Evolutionary conservation across 176 grass and related monocot species (phyloP).

Genomic region (Carex littledalei): DNA sequence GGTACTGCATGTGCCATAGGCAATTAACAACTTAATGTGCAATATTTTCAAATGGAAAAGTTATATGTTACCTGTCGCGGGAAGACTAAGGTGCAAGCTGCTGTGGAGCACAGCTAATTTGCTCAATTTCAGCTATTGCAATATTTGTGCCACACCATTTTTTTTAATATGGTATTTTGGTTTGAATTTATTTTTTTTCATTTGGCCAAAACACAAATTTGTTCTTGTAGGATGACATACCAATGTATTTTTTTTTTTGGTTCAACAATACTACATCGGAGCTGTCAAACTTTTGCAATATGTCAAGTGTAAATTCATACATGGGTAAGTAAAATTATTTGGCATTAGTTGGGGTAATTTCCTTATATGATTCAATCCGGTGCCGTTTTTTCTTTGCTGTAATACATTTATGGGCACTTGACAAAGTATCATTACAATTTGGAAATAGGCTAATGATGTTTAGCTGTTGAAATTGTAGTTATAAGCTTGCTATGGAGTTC

Average conservation of each 20-base stretch:
- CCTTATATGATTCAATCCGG: neutral
- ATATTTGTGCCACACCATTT: neutral
- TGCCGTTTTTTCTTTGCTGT: neutral
- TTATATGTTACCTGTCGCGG: neutral
- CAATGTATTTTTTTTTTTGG: neutral
- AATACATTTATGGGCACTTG: neutral
- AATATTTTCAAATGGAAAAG: too few relatives aligned
- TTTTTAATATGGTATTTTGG: neutral
- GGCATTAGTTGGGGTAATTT: neutral
- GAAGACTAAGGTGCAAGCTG: neutral
- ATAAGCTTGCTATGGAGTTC: conserved; percentile 16
- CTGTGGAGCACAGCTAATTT: neutral
- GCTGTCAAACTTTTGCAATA: neutral
- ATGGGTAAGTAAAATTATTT: neutral
- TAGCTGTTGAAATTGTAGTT: conserved; percentile 10
- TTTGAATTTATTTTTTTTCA: neutral
- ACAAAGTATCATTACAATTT: neutral
- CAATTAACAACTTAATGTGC: neutral
- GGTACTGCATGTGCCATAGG: neutral
- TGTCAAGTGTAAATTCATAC: neutral
- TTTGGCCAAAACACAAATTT: neutral
- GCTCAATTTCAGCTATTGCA: neutral
- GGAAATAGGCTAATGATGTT: neutral
- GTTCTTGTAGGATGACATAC: neutral
- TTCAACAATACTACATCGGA: neutral